Evolutionary conservation across 805 yeast genomes (phyloP), one percentile per base, ranked within the genome.

Genomic region (Cyberlindnera maritima): DNA sequence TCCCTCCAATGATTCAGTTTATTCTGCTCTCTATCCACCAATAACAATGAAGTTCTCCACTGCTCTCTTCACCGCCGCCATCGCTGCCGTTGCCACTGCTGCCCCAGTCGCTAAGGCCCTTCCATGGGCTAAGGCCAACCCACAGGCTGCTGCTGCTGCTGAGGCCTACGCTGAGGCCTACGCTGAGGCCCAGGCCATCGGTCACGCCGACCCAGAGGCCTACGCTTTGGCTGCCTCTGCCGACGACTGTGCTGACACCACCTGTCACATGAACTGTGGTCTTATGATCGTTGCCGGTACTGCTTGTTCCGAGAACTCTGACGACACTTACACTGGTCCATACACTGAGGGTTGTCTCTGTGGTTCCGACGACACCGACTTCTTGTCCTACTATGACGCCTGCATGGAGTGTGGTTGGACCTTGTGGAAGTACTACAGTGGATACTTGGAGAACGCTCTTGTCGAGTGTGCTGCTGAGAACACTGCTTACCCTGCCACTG

Each of bases 371-470:
- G 58, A 43, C 18, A 37, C 52, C 19, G 14, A 65, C 31, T 60
- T 57, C 53, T 46, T 44, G 46, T n/a, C 39, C 6, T 40, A 48
- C 36, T 59, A 59, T 37, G 57, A 50, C 17, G 54, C 48, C 3
- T 66, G 71, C 56, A 53, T 66, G 42, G 64, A 62, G 39, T 66
- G 71, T 58, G 71, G 70, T 38, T 66, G 69, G 70, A 66, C 69
- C 53, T 49, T 66, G 43, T 66, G 65, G 65, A 46, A 56, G 33
- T 62, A 64, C 54, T 66, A 66, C 52, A 54, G 54, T 17, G 31
- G 42, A 1, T 64, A 50, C 55, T 52, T 67, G 41, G 46, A 54
- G 3, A 38, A 53, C n/a, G 61, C 68, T 14, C 49, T 64, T 29
- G 54, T 42, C 11, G 59, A 46, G n/a, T 65, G 69, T 52, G 36